These are phyloP conservation scores for Paraconiothyrium brasiliense DNA, from an alignment of 2,329 filamentous ascomycete species.

Conservation along the genomic window DNA sequence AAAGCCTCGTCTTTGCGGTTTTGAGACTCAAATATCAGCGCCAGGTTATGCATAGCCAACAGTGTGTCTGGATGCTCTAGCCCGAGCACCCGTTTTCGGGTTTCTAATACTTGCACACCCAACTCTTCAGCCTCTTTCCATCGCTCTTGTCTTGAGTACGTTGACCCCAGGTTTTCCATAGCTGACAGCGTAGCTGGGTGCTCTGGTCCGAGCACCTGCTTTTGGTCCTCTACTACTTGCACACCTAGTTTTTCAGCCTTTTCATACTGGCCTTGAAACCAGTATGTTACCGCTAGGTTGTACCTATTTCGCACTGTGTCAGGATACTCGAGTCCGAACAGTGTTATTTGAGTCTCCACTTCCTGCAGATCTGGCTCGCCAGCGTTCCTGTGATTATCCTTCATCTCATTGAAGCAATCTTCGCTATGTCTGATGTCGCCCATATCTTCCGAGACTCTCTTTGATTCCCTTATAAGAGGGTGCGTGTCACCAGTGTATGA, in stretches of 20 bases:
- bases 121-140: slow-evolving; percentile 8
- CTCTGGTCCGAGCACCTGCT: not conserved
- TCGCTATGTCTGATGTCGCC: no score
- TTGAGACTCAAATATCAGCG: no score
- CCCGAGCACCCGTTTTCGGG: not conserved
- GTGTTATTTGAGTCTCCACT: not conserved
- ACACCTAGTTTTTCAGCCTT: not conserved
- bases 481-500: no score
- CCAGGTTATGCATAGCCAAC: not conserved
- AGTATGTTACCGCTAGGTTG: not conserved
- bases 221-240: not conserved
- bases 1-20: no score
- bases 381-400: no score
- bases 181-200: not conserved
- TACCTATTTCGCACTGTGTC: not conserved
- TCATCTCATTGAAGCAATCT: no score
- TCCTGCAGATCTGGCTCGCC: no score
- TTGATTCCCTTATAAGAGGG: no score
- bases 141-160: not conserved
- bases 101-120: not conserved
- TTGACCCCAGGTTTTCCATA: not conserved
- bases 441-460: no score
- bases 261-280: not conserved
- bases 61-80: not conserved
- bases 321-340: not conserved